Evolutionary conservation across 176 grass and related monocot genomes (phyloP), one percentile per base, ranked within the genome.

Genomic region (Calamus simplicifolius): DNA sequence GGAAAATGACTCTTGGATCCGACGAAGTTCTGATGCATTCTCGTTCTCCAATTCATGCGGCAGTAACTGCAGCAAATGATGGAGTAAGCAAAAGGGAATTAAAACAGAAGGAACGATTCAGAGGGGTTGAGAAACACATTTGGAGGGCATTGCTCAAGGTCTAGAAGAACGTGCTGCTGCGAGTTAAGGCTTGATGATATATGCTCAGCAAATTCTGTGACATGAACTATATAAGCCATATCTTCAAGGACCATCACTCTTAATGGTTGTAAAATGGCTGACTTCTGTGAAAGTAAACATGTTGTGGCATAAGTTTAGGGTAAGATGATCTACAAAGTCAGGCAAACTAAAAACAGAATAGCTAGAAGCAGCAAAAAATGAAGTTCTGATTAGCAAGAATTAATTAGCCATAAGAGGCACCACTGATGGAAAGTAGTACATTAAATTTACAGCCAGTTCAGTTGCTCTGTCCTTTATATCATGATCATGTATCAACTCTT

Each of bases 231-330:
- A 51, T 88, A 97, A 58, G 80, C 69, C 80, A 88, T 88, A 49
- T 97, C 92, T 48, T 75, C 70, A 43, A 91, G 67, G 69, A 91
- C 58, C 83, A 91, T 85, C 73, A 97, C 75, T 57, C 71, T 85
- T 48, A 97, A 69, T 14, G 77, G 78, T 29, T 70, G 82, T 66
- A 91, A 71, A 4, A 82, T 81, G n/a, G 26, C 75, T 68, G 83
- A 64, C 73, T 90, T 80, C 92, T 91, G 66, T 51, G 76, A 28
- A 28, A 52, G 17, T 52, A 52, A 27, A 6, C 6, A 38, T 10
- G 31, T 10, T 38, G 31, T 38, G 31, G 6, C 31, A 38, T 38
- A 38, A 38, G 7, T 38, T 38, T 10, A 38, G 6, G 7, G 31
- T 66, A 53, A 53, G 26, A 29, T 13, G 16, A 58, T 58, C 56